These are phyloP conservation scores for Canavalia ensiformis DNA, from an alignment of 306 rosid genomes.

Conservation along the genomic window DNA sequence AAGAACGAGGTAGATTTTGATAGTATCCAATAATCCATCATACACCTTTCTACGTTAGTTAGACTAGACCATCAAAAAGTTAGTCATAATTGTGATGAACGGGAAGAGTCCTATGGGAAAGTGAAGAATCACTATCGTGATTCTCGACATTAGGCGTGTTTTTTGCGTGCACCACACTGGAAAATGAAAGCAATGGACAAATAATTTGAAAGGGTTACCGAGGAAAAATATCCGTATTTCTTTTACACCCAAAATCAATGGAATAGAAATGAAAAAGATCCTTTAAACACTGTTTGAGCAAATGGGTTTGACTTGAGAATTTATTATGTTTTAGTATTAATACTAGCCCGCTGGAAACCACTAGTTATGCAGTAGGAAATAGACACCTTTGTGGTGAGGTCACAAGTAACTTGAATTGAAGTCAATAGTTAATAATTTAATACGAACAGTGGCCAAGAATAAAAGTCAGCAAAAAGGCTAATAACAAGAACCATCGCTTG, in stretches of 20 bases:
- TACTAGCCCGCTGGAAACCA: conserved; percentile 31
- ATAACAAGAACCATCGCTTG: conserved; percentile 43
- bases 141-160: conserved; percentile 8
- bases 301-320: conserved; percentile 36
- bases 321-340: not conserved
- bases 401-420: not conserved
- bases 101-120: not conserved
- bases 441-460: not conserved
- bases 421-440: not conserved
- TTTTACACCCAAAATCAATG: not conserved
- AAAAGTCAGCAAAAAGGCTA: not conserved
- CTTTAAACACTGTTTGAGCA: not conserved
- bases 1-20: not conserved
- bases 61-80: not conserved
- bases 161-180: not conserved
- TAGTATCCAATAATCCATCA: not conserved
- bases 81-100: not conserved
- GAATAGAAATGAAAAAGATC: not conserved
- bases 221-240: not conserved
- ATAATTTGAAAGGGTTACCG: not conserved
- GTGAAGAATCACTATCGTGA: not conserved
- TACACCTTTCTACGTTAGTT: not conserved
- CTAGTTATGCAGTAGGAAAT: not conserved
- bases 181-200: conserved; percentile 15
- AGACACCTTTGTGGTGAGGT: not conserved